phyloP scores from a whole-genome alignment of 2,329 filamentous ascomycete species.

The Cladosporium sp. region DNA sequence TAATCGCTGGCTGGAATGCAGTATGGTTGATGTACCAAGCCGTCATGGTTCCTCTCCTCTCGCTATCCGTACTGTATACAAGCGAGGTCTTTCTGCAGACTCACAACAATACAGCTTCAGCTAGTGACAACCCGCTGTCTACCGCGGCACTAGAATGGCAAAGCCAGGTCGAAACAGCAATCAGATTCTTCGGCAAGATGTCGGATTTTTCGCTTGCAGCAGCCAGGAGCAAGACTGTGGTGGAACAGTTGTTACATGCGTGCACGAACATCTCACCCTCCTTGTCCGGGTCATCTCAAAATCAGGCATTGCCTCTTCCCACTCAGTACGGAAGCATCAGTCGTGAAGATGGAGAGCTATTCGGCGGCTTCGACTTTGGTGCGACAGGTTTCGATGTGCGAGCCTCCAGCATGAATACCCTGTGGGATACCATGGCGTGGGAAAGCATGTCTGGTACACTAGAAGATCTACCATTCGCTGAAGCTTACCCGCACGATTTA shows the following conservation, averaged over 20 bases:
- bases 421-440: conserved; percentile 21
- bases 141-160: conserved; percentile 38
- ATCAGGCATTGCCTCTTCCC: background rate
- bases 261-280: conserved; percentile 20
- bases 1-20: conserved; percentile 76
- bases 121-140: conserved; percentile 4
- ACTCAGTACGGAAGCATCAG: too few species aligned
- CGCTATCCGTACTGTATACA: conserved; percentile 50
- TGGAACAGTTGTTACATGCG: conserved; percentile 40
- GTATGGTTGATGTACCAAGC: conserved; percentile 80
- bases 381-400: conserved; percentile 14
- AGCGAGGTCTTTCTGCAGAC: conserved; percentile 13
- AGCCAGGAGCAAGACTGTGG: conserved; percentile 39
- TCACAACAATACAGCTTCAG: background rate
- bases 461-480: background rate
- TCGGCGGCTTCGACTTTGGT: conserved; percentile 1
- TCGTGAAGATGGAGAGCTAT: background rate
- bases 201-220: conserved; percentile 43
- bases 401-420: conserved; percentile 15
- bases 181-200: conserved; percentile 41
- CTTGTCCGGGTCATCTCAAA: background rate
- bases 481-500: background rate
- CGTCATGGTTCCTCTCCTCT: conserved; percentile 72
- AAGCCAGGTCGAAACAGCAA: conserved; percentile 36
- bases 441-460: conserved; percentile 14